phyloP scores from a whole-genome alignment of 306 rosid species.

The Cajanus cajan region DNA sequence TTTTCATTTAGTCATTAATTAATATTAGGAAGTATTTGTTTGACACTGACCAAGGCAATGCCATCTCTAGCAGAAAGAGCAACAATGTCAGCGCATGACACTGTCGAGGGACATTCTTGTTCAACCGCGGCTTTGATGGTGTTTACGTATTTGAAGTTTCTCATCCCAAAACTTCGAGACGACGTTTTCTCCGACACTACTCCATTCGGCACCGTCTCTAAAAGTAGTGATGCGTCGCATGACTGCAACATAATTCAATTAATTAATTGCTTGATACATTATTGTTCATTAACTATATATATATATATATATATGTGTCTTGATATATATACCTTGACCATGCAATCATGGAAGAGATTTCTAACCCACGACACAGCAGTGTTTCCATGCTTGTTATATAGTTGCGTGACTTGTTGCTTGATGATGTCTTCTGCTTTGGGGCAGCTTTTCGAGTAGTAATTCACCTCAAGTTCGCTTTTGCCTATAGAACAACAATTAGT shows the following conservation, averaged over 20 bases:
- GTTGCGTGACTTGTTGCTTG: constrained; percentile 56
- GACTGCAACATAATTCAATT: constrained; percentile 40
- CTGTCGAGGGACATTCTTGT: constrained; percentile 60
- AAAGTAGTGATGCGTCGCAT: constrained; percentile 79
- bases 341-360: constrained; percentile 93
- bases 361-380: constrained; percentile 87
- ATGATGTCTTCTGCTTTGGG: constrained; percentile 82
- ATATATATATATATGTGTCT: too few relatives aligned
- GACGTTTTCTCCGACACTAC: constrained; percentile 67
- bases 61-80: constrained; percentile 89
- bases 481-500: constrained; percentile 38
- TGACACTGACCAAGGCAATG: constrained; percentile 55
- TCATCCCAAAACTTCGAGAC: constrained; percentile 72
- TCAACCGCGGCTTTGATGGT: constrained; percentile 74
- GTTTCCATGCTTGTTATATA: constrained; percentile 76
- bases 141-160: constrained; percentile 72
- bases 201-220: constrained; percentile 34
- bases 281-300: neutral
- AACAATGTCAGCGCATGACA: constrained; percentile 88
- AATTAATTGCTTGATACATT: neutral
- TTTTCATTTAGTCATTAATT: too few relatives aligned
- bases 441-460: constrained; percentile 65
- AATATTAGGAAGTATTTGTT: too few relatives aligned
- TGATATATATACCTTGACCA: constrained; percentile 90
- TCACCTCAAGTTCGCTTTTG: constrained; percentile 53